Evolutionary conservation across 306 rosid species (phyloP).

Genomic region (Parietaria judaica): DNA sequence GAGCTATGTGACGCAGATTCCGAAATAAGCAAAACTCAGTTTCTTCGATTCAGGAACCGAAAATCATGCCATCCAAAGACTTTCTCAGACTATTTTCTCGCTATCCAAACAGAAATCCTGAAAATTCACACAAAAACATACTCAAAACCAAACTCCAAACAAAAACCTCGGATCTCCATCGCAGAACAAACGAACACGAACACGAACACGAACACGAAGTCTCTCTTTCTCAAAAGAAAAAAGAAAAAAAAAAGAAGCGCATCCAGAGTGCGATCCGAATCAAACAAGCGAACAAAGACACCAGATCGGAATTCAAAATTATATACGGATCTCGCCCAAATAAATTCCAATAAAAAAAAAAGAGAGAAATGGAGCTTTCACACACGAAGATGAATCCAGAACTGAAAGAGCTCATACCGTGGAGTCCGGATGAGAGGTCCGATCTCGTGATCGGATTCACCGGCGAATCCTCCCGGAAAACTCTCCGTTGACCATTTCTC

Average conservation of each 20-base stretch:
- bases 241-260: constrained; percentile 5
- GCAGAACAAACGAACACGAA: not conserved
- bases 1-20: not conserved
- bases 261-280: constrained; percentile 36
- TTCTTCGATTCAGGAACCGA: constrained; percentile 8
- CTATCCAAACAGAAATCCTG: constrained; percentile 37
- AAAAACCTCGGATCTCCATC: not conserved
- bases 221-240: not conserved
- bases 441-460: constrained; percentile 36
- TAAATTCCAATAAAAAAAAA: constrained; percentile 4
- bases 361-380: not conserved
- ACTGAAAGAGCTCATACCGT: constrained; percentile 32
- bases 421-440: constrained; percentile 15
- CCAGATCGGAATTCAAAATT: constrained; percentile 9
- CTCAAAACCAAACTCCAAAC: not conserved
- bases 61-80: constrained; percentile 18
- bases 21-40: not conserved
- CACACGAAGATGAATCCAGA: not conserved
- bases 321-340: constrained; percentile 15
- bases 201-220: not conserved
- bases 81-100: constrained; percentile 21
- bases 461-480: constrained; percentile 21
- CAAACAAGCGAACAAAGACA: not conserved
- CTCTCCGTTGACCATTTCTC: constrained; percentile 32
- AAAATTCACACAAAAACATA: constrained; percentile 26